phyloP scores from a whole-genome alignment of 768 basidiomycete species.

The Albatrellus ellisii region DNA sequence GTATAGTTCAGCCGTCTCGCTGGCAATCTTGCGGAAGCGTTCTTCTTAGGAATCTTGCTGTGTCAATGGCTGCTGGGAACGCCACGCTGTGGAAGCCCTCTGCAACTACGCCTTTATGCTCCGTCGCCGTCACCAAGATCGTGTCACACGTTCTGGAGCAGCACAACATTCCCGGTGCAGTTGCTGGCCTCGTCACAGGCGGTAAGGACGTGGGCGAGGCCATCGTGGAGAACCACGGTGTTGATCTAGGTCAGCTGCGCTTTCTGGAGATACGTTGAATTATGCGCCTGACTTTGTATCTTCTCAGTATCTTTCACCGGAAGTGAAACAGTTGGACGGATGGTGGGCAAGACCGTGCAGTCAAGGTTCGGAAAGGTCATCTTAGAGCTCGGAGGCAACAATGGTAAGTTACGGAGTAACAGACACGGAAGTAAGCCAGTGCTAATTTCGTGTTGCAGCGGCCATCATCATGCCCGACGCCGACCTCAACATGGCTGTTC shows the following conservation, averaged over 20 bases:
- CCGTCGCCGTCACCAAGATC: conserved; percentile 86
- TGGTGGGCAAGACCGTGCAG: conserved; percentile 81
- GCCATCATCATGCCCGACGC: conserved; percentile 91
- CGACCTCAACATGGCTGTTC: conserved; percentile 79
- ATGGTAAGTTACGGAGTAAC: conserved; percentile 39
- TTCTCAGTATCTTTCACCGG: conserved; percentile 85
- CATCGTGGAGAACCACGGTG: conserved; percentile 55
- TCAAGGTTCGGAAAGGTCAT: conserved; percentile 83
- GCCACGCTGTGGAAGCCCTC: conserved; percentile 95
- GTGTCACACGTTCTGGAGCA: conserved; percentile 67
- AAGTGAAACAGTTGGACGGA: conserved; percentile 75
- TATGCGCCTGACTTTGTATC: not conserved
- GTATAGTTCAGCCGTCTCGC: conserved; percentile 10
- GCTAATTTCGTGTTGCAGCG: conserved; percentile 31
- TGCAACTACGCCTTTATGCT: conserved; percentile 74
- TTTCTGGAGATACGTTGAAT: not conserved
- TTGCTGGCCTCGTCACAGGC: conserved; percentile 74
- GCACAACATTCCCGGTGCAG: conserved; percentile 76
- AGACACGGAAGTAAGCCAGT: not conserved
- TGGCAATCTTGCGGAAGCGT: conserved; percentile 8
- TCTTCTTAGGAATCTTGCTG: conserved; percentile 65
- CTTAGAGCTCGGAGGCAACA: conserved; percentile 91
- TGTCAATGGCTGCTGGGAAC: conserved; percentile 84
- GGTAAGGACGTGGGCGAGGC: conserved; percentile 71
- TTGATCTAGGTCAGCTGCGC: conserved; percentile 59